Percentiles rank a stretch among this genome's conserved stretches.
These are phyloP conservation scores for Parafenestella ontariensis DNA, from an alignment of 2,329 filamentous ascomycete species.

Conservation along the genomic window DNA sequence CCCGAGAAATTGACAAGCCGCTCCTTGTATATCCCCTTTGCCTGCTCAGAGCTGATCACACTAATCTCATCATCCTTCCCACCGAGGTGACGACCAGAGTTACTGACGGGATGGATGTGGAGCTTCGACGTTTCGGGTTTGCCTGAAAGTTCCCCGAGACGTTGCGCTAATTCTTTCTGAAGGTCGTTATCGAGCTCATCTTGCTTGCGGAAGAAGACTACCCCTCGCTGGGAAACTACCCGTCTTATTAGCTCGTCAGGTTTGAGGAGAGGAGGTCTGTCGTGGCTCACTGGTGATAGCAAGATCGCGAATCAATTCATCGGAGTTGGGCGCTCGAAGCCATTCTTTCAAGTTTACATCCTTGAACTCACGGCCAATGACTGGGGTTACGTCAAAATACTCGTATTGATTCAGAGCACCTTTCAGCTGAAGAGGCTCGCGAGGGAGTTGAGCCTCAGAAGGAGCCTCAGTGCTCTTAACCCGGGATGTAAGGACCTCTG, in stretches of 20 bases:
- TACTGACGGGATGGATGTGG: slow-evolving; percentile 66
- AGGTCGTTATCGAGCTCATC: slow-evolving; percentile 59
- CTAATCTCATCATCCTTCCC: slow-evolving; percentile 50
- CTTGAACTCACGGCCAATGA: slow-evolving; percentile 68
- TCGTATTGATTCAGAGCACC: slow-evolving; percentile 62
- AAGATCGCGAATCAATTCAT: slow-evolving; percentile 70
- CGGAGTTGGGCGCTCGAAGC: slow-evolving; percentile 67
- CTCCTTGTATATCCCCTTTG: slow-evolving; percentile 43
- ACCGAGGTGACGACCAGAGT: slow-evolving; percentile 53
- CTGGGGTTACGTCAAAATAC: slow-evolving; percentile 66
- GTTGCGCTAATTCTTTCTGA: slow-evolving; percentile 62
- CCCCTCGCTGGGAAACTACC: slow-evolving; percentile 59
- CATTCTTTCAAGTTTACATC: slow-evolving; percentile 68
- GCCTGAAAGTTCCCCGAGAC: slow-evolving; percentile 65
- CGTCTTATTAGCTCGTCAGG: background rate
- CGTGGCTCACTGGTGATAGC: slow-evolving; percentile 53
- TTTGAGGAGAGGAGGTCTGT: background rate
- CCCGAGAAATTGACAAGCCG: slow-evolving; percentile 24
- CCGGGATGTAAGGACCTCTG: slow-evolving; percentile 3
- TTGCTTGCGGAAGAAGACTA: slow-evolving; percentile 64
- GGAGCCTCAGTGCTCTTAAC: background rate
- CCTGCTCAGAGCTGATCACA: slow-evolving; percentile 47
- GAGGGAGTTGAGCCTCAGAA: slow-evolving; percentile 3
- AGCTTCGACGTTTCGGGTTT: slow-evolving; percentile 64
- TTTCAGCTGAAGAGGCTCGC: slow-evolving; percentile 50